These are phyloP conservation scores for Curvularia eragrostidis DNA, from an alignment of 2,329 filamentous ascomycete genomes.

Conservation along the genomic window DNA sequence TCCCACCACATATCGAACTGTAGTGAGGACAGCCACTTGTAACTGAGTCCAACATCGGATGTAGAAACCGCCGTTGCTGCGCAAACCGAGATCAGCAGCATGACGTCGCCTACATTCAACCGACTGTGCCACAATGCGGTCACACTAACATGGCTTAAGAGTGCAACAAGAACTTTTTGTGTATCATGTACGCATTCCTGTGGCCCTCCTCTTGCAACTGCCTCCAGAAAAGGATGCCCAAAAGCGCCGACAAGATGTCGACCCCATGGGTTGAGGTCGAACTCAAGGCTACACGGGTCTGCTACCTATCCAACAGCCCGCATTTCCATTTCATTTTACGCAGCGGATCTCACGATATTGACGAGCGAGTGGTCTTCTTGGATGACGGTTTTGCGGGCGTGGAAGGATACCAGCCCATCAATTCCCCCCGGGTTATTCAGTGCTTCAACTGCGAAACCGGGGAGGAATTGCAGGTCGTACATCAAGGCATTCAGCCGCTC, in stretches of 20 bases:
- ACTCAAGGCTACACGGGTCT: slow-evolving; percentile 10
- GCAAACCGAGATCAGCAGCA: too few relatives aligned
- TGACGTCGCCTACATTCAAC: too few relatives aligned
- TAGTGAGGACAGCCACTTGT: too few relatives aligned
- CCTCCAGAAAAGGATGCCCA: not conserved
- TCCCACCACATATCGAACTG: too few relatives aligned
- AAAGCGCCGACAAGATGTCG: slow-evolving; percentile 1
- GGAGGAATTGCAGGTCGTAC: slow-evolving; percentile 13
- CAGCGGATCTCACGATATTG: not conserved
- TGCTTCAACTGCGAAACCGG: slow-evolving; percentile 13
- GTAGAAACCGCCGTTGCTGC: too few relatives aligned
- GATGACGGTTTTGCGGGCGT: slow-evolving; percentile 14
- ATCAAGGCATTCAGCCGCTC: slow-evolving; percentile 8
- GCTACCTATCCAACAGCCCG: slow-evolving; percentile 16
- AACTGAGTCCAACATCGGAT: too few relatives aligned
- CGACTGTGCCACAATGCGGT: not conserved
- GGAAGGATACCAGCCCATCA: slow-evolving; percentile 10
- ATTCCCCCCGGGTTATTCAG: slow-evolving; percentile 12
- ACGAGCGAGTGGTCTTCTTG: slow-evolving; percentile 10
- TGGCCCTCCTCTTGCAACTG: not conserved
- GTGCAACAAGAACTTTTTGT: not conserved
- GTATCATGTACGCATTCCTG: not conserved
- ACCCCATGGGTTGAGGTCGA: slow-evolving; percentile 4
- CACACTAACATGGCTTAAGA: not conserved
- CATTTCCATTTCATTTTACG: slow-evolving; percentile 10